Percentiles rank a stretch among this genome's conserved stretches.
Conservation (phyloP, 352 stramenopile genomes). For the Pythium periplocum region DNA sequence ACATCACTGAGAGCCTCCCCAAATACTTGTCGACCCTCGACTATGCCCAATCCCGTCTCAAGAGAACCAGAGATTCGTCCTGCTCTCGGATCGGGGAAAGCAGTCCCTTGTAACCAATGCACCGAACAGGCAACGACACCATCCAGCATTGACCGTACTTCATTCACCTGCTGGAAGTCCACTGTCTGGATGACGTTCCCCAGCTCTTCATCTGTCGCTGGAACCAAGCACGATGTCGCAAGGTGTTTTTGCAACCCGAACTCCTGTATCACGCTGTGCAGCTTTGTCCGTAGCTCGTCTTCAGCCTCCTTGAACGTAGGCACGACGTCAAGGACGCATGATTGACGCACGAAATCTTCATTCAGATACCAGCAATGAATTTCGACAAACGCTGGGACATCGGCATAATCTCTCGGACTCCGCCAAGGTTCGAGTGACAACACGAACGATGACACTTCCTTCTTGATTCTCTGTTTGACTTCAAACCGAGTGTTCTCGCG, state of each 20-base stretch:
- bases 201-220: too few relatives aligned
- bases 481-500: constrained; percentile 34
- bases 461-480: constrained; percentile 27
- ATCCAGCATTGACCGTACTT: too few relatives aligned
- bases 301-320: not conserved
- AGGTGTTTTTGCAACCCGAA: constrained; percentile 12
- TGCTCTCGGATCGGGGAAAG: too few relatives aligned
- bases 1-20: constrained; percentile 1
- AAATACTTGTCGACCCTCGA: too few relatives aligned
- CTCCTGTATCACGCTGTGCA: constrained; percentile 15
- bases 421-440: constrained; percentile 27
- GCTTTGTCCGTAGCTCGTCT: not conserved
- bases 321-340: constrained; percentile 25
- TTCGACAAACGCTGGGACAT: constrained; percentile 6
- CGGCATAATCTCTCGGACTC: not conserved
- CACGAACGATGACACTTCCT: constrained; percentile 18
- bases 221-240: too few relatives aligned
- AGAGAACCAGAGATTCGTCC: too few relatives aligned
- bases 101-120: too few relatives aligned
- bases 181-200: too few relatives aligned
- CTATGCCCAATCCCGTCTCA: too few relatives aligned
- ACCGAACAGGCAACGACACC: too few relatives aligned
- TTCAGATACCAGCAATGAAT: constrained; percentile 24
- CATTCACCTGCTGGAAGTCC: too few relatives aligned
- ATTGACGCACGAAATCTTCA: constrained; percentile 23